A percentile compares a stretch with the other conserved stretches of the same genome.
Conservation (phyloP, 2,329 filamentous ascomycete species). For the Coleophoma cylindrospora region DNA sequence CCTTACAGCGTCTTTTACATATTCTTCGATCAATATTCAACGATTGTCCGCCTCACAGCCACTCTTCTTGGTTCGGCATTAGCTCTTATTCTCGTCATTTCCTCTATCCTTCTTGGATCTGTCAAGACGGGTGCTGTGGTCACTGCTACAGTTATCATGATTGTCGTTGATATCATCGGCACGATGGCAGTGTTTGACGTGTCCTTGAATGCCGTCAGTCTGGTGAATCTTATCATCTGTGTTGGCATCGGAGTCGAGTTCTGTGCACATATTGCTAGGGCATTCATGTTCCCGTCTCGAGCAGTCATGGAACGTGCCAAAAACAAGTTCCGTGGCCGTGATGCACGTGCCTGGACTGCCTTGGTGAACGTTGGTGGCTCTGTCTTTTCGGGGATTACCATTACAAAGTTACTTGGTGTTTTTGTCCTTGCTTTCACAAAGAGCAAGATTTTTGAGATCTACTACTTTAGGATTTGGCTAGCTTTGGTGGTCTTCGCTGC, state of each 20-base stretch:
- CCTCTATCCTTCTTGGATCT: conserved; percentile 78
- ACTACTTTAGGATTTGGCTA: conserved; percentile 97
- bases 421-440: conserved; percentile 88
- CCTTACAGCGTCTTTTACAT: conserved; percentile 98
- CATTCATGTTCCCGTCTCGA: conserved; percentile 88
- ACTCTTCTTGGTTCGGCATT: conserved; percentile 78
- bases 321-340: conserved; percentile 71
- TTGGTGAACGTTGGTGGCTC: conserved; percentile 92
- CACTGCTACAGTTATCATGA: conserved; percentile 86
- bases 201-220: conserved; percentile 87
- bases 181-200: conserved; percentile 88
- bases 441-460: conserved; percentile 99
- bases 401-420: conserved; percentile 92
- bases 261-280: conserved; percentile 91
- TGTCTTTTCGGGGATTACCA: conserved; percentile 92
- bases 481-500: conserved; percentile 87
- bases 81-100: conserved; percentile 78
- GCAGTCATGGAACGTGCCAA: conserved; percentile 77
- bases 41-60: conserved; percentile 75
- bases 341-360: conserved; percentile 86
- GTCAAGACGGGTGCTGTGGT: conserved; percentile 76
- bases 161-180: conserved; percentile 86
- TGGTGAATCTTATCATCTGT: conserved; percentile 96
- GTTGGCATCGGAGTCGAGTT: conserved; percentile 97
- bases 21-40: conserved; percentile 96